Evolutionary conservation across 768 basidiomycete species (phyloP), one percentile per base, ranked within the genome.

Genomic region (Austroboletus festivus): DNA sequence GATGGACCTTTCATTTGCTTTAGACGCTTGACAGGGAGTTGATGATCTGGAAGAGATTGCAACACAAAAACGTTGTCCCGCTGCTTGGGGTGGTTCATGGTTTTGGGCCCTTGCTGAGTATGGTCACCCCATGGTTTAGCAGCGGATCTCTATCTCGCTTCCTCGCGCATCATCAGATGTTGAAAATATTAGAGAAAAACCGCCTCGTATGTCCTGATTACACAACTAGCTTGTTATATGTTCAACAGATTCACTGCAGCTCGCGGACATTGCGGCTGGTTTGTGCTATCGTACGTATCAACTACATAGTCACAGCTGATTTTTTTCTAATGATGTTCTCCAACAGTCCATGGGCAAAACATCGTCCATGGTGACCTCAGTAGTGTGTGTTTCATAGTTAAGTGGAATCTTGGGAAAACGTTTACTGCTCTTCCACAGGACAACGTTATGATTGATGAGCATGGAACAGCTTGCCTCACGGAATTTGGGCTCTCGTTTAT

Each of bases 401-500:
- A 24, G n/a, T 18, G 7, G 8, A 28, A 28, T 28, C 28, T 42
- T 20, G 2, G 20, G 6, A 35, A 13, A 26, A 16, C 9, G 30
- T 28, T 48, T 30, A 46, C 10, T 19, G 15, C 34, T 37, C 35
- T 13, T 38, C 15, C 10, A 19, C 23, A 64, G 65, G 63, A 44
- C 15, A 79, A 80, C 49, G 71, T 80, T 42, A 63, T 80, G 21
- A 67, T 80, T 12, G 68, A 69, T 8, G 65, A 62, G 5, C 28
- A 63, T 4, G 66, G 66, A 16, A 60, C 67, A 12, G 77, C 77
- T 12, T 73, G 73, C 41, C 62, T 79, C 6, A 70, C 75, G 2
- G 78, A 79, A 54, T 79, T 79, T 51, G 77, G 78, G 5, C 64
- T 77, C 16, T 64, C 62, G 2, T 21, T 64, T 16, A 41, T 50